phyloP scores from a whole-genome alignment of 208 protist species.

The Leishmania major region DNA sequence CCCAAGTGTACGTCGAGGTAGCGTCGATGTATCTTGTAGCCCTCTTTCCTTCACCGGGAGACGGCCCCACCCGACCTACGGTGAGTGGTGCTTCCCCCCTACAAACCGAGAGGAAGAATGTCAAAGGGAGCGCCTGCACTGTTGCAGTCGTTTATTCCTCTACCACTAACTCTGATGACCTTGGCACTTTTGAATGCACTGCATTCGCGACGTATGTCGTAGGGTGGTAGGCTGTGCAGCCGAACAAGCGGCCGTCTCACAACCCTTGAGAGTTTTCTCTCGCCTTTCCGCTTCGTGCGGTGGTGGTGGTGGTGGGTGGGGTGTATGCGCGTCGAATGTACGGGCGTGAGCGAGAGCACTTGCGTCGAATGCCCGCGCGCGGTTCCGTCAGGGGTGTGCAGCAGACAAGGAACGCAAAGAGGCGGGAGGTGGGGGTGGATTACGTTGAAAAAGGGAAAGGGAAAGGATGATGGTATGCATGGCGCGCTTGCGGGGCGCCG shows the following conservation, averaged over 20 bases:
- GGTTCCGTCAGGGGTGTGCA: neutral
- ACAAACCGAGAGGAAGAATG: neutral
- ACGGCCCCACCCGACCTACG: neutral
- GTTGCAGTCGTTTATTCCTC: neutral
- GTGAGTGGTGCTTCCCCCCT: neutral
- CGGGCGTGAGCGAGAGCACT: neutral
- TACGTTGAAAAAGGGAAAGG: neutral
- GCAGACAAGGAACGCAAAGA: neutral
- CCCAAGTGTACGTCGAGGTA: neutral
- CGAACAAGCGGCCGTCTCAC: neutral
- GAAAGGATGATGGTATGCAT: neutral
- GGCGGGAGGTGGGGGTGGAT: neutral
- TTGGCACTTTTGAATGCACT: neutral
- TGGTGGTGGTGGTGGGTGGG: neutral
- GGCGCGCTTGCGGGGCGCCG: neutral
- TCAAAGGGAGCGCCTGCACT: neutral
- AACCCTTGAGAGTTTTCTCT: neutral
- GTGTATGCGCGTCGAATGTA: neutral
- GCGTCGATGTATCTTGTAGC: neutral
- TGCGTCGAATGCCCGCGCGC: neutral
- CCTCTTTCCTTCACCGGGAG: neutral
- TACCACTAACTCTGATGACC: neutral
- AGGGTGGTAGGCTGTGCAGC: neutral
- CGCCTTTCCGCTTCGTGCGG: neutral
- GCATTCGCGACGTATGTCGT: neutral